Percentiles rank a stretch among this genome's conserved stretches.
phyloP scores from a whole-genome alignment of 495 filamentous ascomycete genomes.

The Elasticomyces elasticus region DNA sequence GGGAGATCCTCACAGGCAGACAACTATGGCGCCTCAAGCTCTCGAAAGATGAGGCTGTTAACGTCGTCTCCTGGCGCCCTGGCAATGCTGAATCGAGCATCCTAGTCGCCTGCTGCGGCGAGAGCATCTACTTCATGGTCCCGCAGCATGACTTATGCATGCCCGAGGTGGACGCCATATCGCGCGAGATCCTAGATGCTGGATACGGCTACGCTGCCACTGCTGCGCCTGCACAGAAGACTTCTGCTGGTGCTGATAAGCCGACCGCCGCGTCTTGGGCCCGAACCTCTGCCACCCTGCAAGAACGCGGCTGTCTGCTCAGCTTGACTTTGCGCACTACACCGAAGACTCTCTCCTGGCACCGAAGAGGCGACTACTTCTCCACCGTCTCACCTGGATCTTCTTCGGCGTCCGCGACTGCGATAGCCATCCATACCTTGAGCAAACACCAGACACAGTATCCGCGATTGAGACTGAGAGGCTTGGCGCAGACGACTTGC shows the following conservation, averaged over 20 bases:
- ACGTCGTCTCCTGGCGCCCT: conserved; percentile 83
- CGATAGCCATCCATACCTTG: conserved; percentile 92
- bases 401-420: conserved; percentile 61
- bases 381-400: conserved; percentile 84
- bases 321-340: conserved; percentile 58
- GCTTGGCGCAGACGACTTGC: conserved; percentile 75
- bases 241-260: conserved; percentile 42
- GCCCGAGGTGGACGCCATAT: conserved; percentile 61
- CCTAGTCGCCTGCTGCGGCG: conserved; percentile 71
- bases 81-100: conserved; percentile 62
- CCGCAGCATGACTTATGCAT: conserved; percentile 49
- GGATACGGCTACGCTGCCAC: conserved; percentile 84
- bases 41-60: conserved; percentile 71
- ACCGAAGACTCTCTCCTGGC: conserved; percentile 81
- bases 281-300: conserved; percentile 61
- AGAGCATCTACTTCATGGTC: conserved; percentile 73
- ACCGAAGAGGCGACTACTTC: conserved; percentile 89
- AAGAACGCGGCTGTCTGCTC: conserved; percentile 66
- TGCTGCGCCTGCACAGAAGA: conserved; percentile 44
- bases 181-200: conserved; percentile 65
- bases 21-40: conserved; percentile 78
- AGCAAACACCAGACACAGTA: conserved; percentile 90
- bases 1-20: conserved; percentile 78
- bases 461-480: conserved; percentile 78
- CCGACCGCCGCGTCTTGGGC: conserved; percentile 76